phyloP scores from a whole-genome alignment of 306 rosid genomes.

The Gastrolobium villosum region DNA sequence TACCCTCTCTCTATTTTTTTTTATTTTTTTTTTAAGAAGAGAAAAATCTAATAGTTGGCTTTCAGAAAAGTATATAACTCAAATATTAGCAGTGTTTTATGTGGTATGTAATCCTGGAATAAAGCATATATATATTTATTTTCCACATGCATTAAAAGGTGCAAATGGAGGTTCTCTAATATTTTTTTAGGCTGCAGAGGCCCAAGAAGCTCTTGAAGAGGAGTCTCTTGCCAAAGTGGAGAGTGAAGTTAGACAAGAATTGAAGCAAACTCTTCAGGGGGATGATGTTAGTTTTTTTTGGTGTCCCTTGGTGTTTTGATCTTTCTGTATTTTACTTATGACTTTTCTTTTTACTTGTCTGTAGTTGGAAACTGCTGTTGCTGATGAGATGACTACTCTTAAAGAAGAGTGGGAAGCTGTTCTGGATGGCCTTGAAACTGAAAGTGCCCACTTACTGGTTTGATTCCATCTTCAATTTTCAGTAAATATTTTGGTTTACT shows the following conservation, averaged over 20 bases:
- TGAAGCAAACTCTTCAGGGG: slow-evolving; percentile 73
- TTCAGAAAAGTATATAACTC: slow-evolving; percentile 15
- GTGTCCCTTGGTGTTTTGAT: slow-evolving; percentile 29
- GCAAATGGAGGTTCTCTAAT: slow-evolving; percentile 53
- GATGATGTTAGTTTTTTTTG: slow-evolving; percentile 77
- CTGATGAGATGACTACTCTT: slow-evolving; percentile 79
- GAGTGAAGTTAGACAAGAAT: slow-evolving; percentile 90
- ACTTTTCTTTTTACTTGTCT: slow-evolving; percentile 51
- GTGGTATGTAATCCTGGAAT: slow-evolving; percentile 25
- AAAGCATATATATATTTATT: not conserved
- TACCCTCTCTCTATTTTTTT: not conserved
- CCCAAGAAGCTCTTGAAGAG: slow-evolving; percentile 98
- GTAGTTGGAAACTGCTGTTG: slow-evolving; percentile 89
- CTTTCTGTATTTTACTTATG: slow-evolving; percentile 31
- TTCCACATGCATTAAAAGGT: slow-evolving; percentile 28
- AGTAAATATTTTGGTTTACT: slow-evolving; percentile 44
- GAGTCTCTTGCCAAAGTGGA: slow-evolving; percentile 93
- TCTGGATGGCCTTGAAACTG: slow-evolving; percentile 92
- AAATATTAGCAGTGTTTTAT: slow-evolving; percentile 24
- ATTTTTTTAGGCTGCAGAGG: slow-evolving; percentile 96
- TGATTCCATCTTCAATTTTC: slow-evolving; percentile 59
- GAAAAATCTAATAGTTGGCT: not conserved
- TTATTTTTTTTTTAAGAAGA: not conserved
- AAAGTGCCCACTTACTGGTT: slow-evolving; percentile 89
- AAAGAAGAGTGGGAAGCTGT: slow-evolving; percentile 85